These are phyloP conservation scores for Diaporthe batatas DNA, from an alignment of 2,329 filamentous ascomycete species.

Conservation along the genomic window DNA sequence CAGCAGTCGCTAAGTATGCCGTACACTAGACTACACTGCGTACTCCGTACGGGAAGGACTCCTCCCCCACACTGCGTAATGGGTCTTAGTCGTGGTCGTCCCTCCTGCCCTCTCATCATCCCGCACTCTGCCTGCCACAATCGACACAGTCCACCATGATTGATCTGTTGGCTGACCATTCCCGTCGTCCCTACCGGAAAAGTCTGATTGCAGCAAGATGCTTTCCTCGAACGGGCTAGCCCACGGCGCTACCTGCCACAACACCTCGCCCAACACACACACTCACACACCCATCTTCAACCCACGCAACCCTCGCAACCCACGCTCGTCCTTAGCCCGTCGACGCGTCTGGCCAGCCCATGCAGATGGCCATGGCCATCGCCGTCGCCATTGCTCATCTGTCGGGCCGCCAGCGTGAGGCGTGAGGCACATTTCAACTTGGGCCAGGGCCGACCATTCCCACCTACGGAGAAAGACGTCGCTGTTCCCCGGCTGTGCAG, in stretches of 20 bases:
- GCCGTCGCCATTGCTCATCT: conserved; percentile 1
- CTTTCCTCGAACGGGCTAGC: background rate
- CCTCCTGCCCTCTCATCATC: too few species aligned
- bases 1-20: conserved; percentile 3
- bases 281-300: background rate
- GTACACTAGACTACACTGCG: too few species aligned
- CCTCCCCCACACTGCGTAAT: background rate
- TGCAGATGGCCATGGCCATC: background rate
- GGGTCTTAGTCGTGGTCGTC: background rate
- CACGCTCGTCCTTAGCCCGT: background rate
- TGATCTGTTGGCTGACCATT: conserved; percentile 19
- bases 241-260: background rate
- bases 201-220: conserved; percentile 29
- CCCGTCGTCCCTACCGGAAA: conserved; percentile 16
- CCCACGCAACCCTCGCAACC: background rate
- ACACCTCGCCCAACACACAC: background rate
- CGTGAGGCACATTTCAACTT: conserved; percentile 25
- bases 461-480: conserved; percentile 15
- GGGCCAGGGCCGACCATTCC: background rate
- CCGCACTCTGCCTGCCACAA: background rate
- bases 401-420: conserved; percentile 1
- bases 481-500: conserved; percentile 30
- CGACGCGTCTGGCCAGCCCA: conserved; percentile 6
- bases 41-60: background rate
- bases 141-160: background rate